Conservation (phyloP, 208 protist species). For the Angomonas deanei region DNA sequence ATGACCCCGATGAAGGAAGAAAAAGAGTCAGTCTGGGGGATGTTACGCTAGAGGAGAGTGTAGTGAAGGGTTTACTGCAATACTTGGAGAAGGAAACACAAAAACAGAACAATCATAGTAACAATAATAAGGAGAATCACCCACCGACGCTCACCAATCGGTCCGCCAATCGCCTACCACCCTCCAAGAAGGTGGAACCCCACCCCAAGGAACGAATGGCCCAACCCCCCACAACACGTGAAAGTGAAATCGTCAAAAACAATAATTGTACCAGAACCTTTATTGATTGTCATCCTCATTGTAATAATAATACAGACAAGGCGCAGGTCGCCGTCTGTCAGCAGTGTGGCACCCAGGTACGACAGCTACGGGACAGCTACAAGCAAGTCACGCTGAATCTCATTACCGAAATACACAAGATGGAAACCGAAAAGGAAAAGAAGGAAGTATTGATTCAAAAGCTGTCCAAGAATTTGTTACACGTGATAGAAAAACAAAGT, state of each 20-base stretch:
- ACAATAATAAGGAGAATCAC: background rate
- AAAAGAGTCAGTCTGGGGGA: background rate
- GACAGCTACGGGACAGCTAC: background rate
- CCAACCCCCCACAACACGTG: no score
- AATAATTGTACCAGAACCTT: no score
- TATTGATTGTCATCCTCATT: background rate
- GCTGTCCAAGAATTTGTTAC: background rate
- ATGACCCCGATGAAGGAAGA: background rate
- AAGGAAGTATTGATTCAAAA: background rate
- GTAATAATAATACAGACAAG: no score
- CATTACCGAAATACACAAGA: background rate
- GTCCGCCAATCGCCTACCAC: background rate
- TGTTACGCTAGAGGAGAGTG: background rate
- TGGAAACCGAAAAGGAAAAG: background rate
- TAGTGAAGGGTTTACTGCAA: no score
- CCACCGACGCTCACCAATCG: background rate
- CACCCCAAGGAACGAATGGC: no score
- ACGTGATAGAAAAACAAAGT: background rate
- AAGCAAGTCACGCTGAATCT: background rate
- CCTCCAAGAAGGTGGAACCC: background rate
- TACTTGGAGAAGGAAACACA: no score
- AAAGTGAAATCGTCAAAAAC: no score
- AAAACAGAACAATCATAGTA: conserved; percentile 3
- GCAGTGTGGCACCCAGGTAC: background rate
- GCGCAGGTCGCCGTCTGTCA: background rate